Evolutionary conservation across 225 moss, liverwort and hornwort species (phyloP).

Genomic region (Bryoerythrophyllum caledonicum): DNA sequence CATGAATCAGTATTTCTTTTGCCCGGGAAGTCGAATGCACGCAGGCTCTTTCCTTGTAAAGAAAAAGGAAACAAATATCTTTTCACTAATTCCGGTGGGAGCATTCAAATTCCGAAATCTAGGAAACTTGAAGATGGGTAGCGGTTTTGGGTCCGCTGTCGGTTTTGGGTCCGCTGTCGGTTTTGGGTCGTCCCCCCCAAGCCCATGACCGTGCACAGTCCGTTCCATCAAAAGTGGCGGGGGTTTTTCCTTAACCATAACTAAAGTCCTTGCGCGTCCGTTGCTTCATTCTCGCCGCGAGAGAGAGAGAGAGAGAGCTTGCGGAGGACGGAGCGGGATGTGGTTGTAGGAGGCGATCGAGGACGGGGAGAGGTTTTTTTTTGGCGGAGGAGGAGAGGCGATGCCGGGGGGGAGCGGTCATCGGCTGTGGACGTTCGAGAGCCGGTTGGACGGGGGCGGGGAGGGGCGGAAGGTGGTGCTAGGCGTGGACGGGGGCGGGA

Average conservation of each 20-base stretch:
- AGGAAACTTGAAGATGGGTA: too few relatives aligned
- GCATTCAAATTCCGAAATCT: too few relatives aligned
- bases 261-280: neutral
- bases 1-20: constrained; percentile 6
- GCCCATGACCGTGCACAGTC: too few relatives aligned
- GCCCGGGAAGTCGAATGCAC: constrained; percentile 14
- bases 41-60: constrained; percentile 30
- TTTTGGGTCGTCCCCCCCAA: too few relatives aligned
- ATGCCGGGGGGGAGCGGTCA: constrained; percentile 31
- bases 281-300: neutral
- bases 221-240: too few relatives aligned
- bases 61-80: neutral
- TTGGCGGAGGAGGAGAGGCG: constrained; percentile 18
- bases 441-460: constrained; percentile 12
- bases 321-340: neutral
- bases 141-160: too few relatives aligned
- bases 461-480: constrained; percentile 62
- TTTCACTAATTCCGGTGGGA: neutral
- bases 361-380: neutral
- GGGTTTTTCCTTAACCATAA: too few relatives aligned
- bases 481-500: constrained; percentile 93
- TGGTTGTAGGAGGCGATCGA: neutral
- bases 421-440: constrained; percentile 72
- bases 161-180: too few relatives aligned
- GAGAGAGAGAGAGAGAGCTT: neutral